Base-by-base conservation (phyloP, 768 basidiomycete genomes). In the Stropharia rugosoannulata region DNA sequence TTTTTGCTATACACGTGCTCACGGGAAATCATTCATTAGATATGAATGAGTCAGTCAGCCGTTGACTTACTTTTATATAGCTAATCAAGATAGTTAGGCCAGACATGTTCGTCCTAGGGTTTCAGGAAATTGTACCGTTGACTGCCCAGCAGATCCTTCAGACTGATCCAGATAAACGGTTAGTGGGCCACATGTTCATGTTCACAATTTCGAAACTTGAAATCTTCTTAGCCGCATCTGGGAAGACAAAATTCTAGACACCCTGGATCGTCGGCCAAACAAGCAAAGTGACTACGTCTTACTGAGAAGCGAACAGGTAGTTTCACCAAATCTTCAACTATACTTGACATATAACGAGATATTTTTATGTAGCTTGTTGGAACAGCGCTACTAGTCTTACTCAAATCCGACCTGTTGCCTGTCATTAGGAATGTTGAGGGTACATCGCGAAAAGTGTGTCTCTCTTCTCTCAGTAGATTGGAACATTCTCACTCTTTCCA, bases 81-180 rank as follows among this genome's bases (percentile, higher is more conserved):
- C 44, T 44, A 35, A 48, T 65, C 49, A 42, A 60, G 44, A 16
- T 22, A 44, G 37, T 51, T 54, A 91, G 90, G 42, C 94, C 95
- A 5, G 95, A 98, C 66, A 85, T 98, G 58, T 87, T 96, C 67
- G 87, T 87, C 18, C 76, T 98, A 27, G 93, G 91, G 2, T 97
- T 98, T 68, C 95, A 99, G 70, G 97, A 99, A 71, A 95, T 99
- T 51, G 97, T 99, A 0, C 94, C 95, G 4, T 80, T 99, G 45
- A 98, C 93, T n/a, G 93, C 97, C 2, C 93, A 95, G 64, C 95
- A 98, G 68, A 98, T 99, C 41, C 79, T 98, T 13, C 95, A 97
- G 69, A 89, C 95, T 5, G 95, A 98, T 70, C 94, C 95, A 1
- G 93, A 94, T 66, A 95, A 93, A 73, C 82, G 84, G 93, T n/a